Percentiles rank a stretch among this genome's conserved stretches.
phyloP scores from a whole-genome alignment of 345 rosid species.

The Physaria fendleri region DNA sequence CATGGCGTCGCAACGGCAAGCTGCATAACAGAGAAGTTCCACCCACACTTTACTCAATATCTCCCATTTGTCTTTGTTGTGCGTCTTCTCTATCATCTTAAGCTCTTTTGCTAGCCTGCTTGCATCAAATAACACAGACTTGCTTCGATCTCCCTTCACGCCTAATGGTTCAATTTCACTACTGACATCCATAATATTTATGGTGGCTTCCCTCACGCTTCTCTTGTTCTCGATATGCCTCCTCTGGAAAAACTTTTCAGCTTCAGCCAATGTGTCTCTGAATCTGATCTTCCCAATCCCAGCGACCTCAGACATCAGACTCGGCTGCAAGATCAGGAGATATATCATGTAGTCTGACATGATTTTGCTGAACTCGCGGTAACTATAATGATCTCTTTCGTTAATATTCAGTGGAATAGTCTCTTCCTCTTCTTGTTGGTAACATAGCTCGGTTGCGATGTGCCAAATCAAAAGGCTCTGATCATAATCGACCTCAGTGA shows the following conservation, averaged over 20 bases:
- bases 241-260: conserved; percentile 33
- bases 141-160: conserved; percentile 59
- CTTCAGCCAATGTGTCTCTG: conserved; percentile 48
- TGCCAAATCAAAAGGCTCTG: conserved; percentile 49
- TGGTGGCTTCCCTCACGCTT: conserved; percentile 17
- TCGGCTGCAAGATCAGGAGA: conserved; percentile 49
- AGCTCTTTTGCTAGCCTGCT: conserved; percentile 53
- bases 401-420: neutral
- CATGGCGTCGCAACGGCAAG: conserved; percentile 45
- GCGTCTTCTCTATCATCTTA: neutral
- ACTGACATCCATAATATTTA: conserved; percentile 11
- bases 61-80: conserved; percentile 37
- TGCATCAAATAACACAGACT: conserved; percentile 55
- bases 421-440: conserved; percentile 15
- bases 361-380: conserved; percentile 36
- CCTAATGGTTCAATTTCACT: conserved; percentile 34
- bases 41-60: conserved; percentile 55
- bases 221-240: conserved; percentile 4
- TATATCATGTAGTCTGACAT: conserved; percentile 57
- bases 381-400: neutral
- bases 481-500: conserved; percentile 25
- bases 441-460: conserved; percentile 54
- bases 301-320: conserved; percentile 45
- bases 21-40: conserved; percentile 50
- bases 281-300: conserved; percentile 50